A percentile compares a stretch with the other conserved stretches of the same genome.
These are phyloP conservation scores for Dactylellina cionopaga DNA, from an alignment of 2,329 filamentous ascomycete genomes.

Conservation along the genomic window DNA sequence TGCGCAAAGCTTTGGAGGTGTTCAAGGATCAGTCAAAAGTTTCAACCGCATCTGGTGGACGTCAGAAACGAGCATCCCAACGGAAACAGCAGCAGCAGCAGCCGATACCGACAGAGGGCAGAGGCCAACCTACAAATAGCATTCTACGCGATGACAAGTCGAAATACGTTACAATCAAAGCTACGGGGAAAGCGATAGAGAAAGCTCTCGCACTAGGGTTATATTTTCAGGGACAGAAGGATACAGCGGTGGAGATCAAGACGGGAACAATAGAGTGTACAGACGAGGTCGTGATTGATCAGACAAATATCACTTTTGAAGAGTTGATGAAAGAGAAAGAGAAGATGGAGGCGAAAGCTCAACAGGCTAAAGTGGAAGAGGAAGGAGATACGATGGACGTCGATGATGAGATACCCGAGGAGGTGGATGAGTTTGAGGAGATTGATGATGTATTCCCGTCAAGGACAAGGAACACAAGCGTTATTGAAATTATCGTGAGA, in stretches of 20 bases:
- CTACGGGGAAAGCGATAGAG: slow-evolving; percentile 73
- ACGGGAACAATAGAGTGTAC: slow-evolving; percentile 73
- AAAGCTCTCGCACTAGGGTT: slow-evolving; percentile 71
- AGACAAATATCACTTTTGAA: slow-evolving; percentile 58
- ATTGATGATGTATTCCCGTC: slow-evolving; percentile 49
- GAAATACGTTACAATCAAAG: slow-evolving; percentile 70
- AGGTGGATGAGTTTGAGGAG: slow-evolving; percentile 43
- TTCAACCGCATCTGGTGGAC: slow-evolving; percentile 58
- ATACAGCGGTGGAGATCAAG: slow-evolving; percentile 69
- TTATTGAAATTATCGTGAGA: slow-evolving; percentile 47
- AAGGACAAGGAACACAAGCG: slow-evolving; percentile 41
- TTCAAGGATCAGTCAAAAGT: slow-evolving; percentile 66
- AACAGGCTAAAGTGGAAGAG: not conserved
- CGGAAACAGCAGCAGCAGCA: slow-evolving; percentile 50
- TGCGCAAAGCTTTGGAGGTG: slow-evolving; percentile 71
- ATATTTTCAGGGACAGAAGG: slow-evolving; percentile 72
- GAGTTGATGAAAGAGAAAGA: slow-evolving; percentile 47
- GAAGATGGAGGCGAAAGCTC: not conserved
- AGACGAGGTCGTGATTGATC: slow-evolving; percentile 70
- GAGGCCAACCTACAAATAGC: slow-evolving; percentile 40
- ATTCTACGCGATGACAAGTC: slow-evolving; percentile 57
- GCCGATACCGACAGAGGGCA: slow-evolving; percentile 54
- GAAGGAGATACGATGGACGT: slow-evolving; percentile 43
- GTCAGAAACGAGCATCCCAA: slow-evolving; percentile 34
- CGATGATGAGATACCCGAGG: slow-evolving; percentile 28